These are phyloP conservation scores for Glycine tomentella DNA, from an alignment of 306 rosid genomes.

Conservation along the genomic window DNA sequence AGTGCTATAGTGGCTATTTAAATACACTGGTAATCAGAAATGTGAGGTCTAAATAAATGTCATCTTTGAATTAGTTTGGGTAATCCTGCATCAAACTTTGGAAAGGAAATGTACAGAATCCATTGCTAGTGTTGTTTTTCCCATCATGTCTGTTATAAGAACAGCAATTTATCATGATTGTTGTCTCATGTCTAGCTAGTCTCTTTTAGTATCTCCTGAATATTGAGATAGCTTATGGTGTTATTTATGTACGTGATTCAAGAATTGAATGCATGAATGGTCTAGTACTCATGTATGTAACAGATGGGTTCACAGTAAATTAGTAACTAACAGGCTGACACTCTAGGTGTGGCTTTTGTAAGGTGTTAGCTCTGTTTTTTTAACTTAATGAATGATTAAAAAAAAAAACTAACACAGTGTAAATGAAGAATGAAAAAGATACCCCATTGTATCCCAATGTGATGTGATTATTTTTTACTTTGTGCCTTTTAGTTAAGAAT, in stretches of 20 bases:
- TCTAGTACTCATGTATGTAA: constrained; percentile 1
- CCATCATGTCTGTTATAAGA: not conserved
- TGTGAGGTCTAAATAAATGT: not conserved
- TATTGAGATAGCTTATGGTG: constrained; percentile 20
- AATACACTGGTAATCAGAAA: not conserved
- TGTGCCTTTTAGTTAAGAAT: constrained; percentile 8
- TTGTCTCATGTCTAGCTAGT: constrained; percentile 9
- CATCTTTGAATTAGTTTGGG: not conserved
- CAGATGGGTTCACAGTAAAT: not conserved
- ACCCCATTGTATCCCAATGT: not conserved
- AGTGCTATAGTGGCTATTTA: no score
- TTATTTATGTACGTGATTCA: not conserved
- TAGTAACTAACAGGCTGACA: not conserved
- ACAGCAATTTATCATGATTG: not conserved
- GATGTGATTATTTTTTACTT: not conserved
- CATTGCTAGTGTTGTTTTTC: constrained; percentile 7
- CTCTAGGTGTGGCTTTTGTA: no score
- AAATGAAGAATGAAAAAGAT: constrained; percentile 26
- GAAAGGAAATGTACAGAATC: not conserved
- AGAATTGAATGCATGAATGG: not conserved
- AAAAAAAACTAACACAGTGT: not conserved
- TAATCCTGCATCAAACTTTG: constrained; percentile 20
- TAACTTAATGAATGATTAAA: no score
- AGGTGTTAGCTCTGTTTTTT: no score
- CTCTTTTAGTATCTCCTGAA: not conserved